phyloP scores from a whole-genome alignment of 129 eudicot genomes.

The Helichrysum umbraculigerum region DNA sequence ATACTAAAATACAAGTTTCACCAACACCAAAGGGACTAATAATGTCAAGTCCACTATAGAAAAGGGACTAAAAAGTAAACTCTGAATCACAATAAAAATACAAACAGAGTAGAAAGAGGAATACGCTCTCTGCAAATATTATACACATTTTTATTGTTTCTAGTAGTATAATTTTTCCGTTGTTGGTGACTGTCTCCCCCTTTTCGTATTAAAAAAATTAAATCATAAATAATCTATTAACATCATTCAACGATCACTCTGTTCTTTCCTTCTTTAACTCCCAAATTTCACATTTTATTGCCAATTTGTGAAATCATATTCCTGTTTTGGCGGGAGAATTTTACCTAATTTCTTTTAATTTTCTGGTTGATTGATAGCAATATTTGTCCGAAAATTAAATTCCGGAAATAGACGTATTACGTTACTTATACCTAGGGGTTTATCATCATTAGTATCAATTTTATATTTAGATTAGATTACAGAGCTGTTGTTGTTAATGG shows the following conservation, averaged over 20 bases:
- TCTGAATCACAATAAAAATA: not conserved
- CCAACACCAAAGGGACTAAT: not conserved
- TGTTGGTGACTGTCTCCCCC: conserved; percentile 18
- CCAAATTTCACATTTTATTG: not conserved
- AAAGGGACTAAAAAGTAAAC: conserved; percentile 9
- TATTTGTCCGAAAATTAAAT: conserved; percentile 33
- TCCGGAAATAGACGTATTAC: conserved; percentile 11
- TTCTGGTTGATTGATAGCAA: conserved; percentile 36
- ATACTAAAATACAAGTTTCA: not conserved
- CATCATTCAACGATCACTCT: conserved; percentile 20
- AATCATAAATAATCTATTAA: no score
- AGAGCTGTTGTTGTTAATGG: conserved; percentile 24
- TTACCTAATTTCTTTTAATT: no score
- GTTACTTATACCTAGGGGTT: not conserved
- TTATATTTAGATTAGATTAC: not conserved
- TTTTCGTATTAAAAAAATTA: not conserved
- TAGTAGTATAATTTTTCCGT: not conserved
- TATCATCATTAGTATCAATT: not conserved
- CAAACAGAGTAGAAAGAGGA: conserved; percentile 13
- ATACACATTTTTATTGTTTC: not conserved
- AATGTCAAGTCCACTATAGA: not conserved
- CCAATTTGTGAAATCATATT: not conserved
- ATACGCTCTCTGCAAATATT: conserved; percentile 9
- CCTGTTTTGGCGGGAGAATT: not conserved
- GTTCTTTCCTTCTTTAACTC: conserved; percentile 15